phyloP scores from a whole-genome alignment of 176 grass and related monocot genomes.

The Triticum monococcum region DNA sequence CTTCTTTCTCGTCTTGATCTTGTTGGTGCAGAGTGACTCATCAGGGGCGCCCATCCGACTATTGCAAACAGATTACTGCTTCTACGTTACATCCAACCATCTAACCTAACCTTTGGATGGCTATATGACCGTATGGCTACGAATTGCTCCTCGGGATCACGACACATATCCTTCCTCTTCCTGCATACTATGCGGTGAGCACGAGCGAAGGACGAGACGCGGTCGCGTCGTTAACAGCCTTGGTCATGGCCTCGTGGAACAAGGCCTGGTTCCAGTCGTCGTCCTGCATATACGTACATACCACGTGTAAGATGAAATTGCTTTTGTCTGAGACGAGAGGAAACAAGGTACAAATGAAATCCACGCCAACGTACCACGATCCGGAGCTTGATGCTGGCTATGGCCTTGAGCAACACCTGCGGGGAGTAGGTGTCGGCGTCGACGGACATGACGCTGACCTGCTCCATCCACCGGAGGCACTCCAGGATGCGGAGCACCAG shows the following conservation, averaged over 20 bases:
- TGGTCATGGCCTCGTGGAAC: slow-evolving; percentile 64
- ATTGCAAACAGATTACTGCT: too few relatives aligned
- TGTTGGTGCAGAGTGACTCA: too few relatives aligned
- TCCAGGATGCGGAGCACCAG: slow-evolving; percentile 76
- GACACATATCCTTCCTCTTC: not conserved
- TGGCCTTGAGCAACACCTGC: slow-evolving; percentile 61
- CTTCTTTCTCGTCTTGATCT: too few relatives aligned
- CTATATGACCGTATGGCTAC: too few relatives aligned
- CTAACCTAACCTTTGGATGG: too few relatives aligned
- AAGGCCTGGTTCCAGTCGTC: slow-evolving; percentile 64
- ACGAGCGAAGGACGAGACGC: not conserved
- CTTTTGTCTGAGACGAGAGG: not conserved
- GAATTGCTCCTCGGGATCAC: too few relatives aligned
- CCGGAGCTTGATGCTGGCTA: slow-evolving; percentile 70
- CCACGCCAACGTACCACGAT: slow-evolving; percentile 37
- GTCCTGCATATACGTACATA: slow-evolving; percentile 37
- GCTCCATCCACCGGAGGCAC: slow-evolving; percentile 50
- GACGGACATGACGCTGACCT: slow-evolving; percentile 53
- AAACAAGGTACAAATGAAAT: not conserved
- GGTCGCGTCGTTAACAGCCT: slow-evolving; percentile 54
- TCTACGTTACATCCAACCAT: too few relatives aligned
- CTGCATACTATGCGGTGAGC: slow-evolving; percentile 13
- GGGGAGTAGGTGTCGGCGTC: slow-evolving; percentile 74
- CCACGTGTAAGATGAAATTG: not conserved
- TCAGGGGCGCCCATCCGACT: too few relatives aligned